A percentile compares a stretch with the other conserved stretches of the same genome.
phyloP scores from a whole-genome alignment of 768 basidiomycete genomes.

The Gautieria morchelliformis region DNA sequence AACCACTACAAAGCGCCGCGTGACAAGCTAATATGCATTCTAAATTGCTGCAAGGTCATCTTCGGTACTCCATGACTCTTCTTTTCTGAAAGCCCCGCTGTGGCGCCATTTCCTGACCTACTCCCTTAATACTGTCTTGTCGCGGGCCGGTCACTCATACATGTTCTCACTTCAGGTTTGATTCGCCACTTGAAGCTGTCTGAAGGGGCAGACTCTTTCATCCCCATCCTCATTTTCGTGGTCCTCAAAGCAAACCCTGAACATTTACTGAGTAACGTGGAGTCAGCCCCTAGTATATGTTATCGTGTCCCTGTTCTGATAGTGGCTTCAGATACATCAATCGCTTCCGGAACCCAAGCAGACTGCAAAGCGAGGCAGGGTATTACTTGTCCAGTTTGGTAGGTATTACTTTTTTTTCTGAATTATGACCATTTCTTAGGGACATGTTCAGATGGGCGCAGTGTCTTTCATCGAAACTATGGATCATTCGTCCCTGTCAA shows the following conservation, averaged over 20 bases:
- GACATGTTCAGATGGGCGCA: slow-evolving; percentile 71
- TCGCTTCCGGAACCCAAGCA: slow-evolving; percentile 82
- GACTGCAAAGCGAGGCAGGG: slow-evolving; percentile 89
- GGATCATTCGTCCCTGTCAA: slow-evolving; percentile 92
- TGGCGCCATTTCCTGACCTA: not conserved
- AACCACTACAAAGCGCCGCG: slow-evolving; percentile 99
- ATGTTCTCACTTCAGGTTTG: slow-evolving; percentile 44
- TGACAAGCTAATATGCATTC: slow-evolving; percentile 94
- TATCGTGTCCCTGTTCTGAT: not conserved
- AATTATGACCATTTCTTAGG: not conserved
- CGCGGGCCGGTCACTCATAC: not conserved
- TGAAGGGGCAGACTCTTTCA: slow-evolving; percentile 87
- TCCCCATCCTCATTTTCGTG: slow-evolving; percentile 90
- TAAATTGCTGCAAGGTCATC: slow-evolving; percentile 98
- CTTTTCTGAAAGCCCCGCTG: not conserved
- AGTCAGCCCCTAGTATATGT: slow-evolving; percentile 43
- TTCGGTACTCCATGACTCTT: slow-evolving; percentile 50
- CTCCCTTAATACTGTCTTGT: slow-evolving; percentile 5
- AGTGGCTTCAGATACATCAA: slow-evolving; percentile 69
- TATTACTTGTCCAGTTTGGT: slow-evolving; percentile 96
- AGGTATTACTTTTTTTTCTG: not conserved
- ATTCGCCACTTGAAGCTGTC: slow-evolving; percentile 80
- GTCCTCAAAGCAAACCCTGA: slow-evolving; percentile 92
- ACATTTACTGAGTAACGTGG: slow-evolving; percentile 89
- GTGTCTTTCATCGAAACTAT: slow-evolving; percentile 97